Evolutionary conservation across 1,139 yeast genomes (phyloP), one percentile per base, ranked within the genome.

Genomic region (Yamadazyma taylorii): DNA sequence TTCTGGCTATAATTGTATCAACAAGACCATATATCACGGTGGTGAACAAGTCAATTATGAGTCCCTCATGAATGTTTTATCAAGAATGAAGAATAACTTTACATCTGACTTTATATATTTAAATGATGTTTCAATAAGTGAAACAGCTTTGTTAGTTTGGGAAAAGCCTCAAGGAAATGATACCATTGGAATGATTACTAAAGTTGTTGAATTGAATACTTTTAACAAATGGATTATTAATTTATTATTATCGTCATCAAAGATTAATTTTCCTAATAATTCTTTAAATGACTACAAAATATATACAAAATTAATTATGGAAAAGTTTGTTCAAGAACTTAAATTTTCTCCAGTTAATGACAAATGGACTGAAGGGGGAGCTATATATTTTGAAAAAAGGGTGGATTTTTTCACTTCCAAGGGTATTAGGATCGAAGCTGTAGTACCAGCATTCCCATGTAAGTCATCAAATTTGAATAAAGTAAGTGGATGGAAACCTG

Each of bases 401-500:
- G 68, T 73, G 19, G 62, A 62, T 30, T 75, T 72, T 49, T 79
- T 73, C 51, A 75, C 79, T 11, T 61, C 70, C 31, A 64, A 78
- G 46, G 60, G 65, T 40, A 46, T 67, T 23, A 65, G 67, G 29
- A 63, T 79, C 40, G 80, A 78, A 53, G 78, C 80, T 8, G 80
- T 78, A 7, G 58, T 79, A 36, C 85, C 85, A 3, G 85, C 84
- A 0, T 79, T 79, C 46, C 85, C 85, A 3, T 78, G 84, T 50
- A 79, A 78, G 50, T 76, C 83, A 0, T 76, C 82, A 12, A 79
- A 79, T 45, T 43, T 53, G 30, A 66, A 73, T 29, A 79, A 79
- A 52, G 84, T 78, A n/a, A 63, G 68, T 25, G 71, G 76, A 3
- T 47, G 55, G 21, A 50, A 60, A 34, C 85, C 85, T 1, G 85